Evolutionary conservation across 257 asterid genomes (phyloP).

Genomic region (Solanum commersonii): DNA sequence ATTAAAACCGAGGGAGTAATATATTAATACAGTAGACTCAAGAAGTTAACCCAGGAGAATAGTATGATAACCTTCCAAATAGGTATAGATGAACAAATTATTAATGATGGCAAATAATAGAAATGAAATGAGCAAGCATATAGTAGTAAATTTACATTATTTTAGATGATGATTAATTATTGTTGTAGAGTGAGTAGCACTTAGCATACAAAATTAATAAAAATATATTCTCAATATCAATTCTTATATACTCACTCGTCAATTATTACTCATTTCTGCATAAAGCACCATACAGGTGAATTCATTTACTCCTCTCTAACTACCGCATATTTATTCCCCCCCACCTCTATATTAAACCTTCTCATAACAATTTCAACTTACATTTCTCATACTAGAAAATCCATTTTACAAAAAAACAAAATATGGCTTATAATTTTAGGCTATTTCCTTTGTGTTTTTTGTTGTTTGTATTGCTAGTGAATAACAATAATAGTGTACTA

Average conservation of each 20-base stretch:
- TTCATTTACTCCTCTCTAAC: conserved; percentile 27
- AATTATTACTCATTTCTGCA: conserved; percentile 8
- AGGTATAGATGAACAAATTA: not conserved
- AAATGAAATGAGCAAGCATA: not conserved
- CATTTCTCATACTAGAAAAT: not conserved
- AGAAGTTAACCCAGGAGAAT: not conserved
- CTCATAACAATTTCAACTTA: not conserved
- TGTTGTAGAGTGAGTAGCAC: not conserved
- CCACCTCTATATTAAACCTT: not conserved
- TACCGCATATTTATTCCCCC: conserved; percentile 4
- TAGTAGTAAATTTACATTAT: not conserved
- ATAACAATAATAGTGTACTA: too few relatives aligned
- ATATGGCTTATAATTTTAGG: conserved; percentile 1
- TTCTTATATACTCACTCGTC: not conserved
- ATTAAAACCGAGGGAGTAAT: too few relatives aligned
- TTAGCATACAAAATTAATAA: not conserved
- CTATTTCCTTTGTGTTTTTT: not conserved
- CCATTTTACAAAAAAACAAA: not conserved
- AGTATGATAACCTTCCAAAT: not conserved
- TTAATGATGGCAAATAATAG: not conserved
- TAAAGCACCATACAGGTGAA: conserved; percentile 13
- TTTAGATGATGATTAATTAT: not conserved
- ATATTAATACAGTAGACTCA: too few relatives aligned
- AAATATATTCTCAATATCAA: not conserved
- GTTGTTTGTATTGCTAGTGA: conserved; percentile 7